A percentile compares a stretch with the other conserved stretches of the same genome.
Conservation (phyloP, 139 green algal genomes). For the Ostreobium quekettii region DNA sequence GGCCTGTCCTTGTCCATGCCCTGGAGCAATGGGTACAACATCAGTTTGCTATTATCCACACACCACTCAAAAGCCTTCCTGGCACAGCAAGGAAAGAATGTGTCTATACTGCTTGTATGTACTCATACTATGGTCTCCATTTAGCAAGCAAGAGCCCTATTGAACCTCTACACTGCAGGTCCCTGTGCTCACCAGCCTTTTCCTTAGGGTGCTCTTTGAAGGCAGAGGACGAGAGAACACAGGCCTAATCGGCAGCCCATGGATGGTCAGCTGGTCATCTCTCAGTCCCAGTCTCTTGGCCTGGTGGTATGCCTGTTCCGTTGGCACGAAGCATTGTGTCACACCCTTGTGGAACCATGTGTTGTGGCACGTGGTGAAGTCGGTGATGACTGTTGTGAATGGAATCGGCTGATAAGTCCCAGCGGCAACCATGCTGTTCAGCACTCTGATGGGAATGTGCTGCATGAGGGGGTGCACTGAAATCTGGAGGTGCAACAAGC, state of each 20-base stretch:
- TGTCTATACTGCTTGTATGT: too few relatives aligned
- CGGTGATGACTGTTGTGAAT: slow-evolving; percentile 93
- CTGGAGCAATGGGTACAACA: slow-evolving; percentile 18
- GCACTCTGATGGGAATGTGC: slow-evolving; percentile 66
- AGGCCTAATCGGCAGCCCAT: slow-evolving; percentile 85
- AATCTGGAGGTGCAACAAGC: slow-evolving; percentile 59
- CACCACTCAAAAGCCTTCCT: background rate
- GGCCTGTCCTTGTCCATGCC: slow-evolving; percentile 44
- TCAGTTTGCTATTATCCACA: background rate
- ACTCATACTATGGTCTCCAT: too few relatives aligned
- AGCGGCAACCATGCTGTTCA: too few relatives aligned
- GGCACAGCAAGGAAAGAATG: too few relatives aligned
- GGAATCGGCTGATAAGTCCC: slow-evolving; percentile 50
- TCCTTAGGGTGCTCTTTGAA: slow-evolving; percentile 32
- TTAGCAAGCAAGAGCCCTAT: too few relatives aligned
- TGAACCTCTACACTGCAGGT: too few relatives aligned
- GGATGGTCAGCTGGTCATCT: background rate
- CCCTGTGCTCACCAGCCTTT: background rate
- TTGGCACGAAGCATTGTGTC: slow-evolving; percentile 67
- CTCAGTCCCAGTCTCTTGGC: background rate
- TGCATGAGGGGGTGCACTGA: slow-evolving; percentile 97
- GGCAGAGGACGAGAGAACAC: slow-evolving; percentile 64
- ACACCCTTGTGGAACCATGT: slow-evolving; percentile 80
- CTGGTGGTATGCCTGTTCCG: slow-evolving; percentile 21
- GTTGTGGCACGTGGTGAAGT: slow-evolving; percentile 97